phyloP scores from a whole-genome alignment of 352 stramenopile species.

The Hyaloperonospora arabidopsidis region DNA sequence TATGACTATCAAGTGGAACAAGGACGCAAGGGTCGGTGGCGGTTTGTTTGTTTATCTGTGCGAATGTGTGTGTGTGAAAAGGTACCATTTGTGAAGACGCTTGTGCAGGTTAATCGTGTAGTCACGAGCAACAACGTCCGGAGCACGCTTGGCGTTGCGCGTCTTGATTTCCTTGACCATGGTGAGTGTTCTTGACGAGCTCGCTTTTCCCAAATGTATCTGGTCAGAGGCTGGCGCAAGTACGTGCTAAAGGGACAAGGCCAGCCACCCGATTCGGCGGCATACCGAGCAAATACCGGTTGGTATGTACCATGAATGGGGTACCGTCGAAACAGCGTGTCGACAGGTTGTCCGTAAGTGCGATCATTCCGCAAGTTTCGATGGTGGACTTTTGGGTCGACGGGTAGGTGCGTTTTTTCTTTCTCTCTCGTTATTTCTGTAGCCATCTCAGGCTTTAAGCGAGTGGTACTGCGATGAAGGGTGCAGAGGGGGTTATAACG shows the following conservation, averaged over 20 bases:
- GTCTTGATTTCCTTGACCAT: constrained; percentile 87
- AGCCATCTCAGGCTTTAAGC: too few relatives aligned
- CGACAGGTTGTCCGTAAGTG: too few relatives aligned
- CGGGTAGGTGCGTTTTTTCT: too few relatives aligned
- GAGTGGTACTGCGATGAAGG: too few relatives aligned
- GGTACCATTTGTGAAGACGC: constrained; percentile 88
- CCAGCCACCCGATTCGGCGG: constrained; percentile 28
- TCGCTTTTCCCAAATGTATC: constrained; percentile 34
- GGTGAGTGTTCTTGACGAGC: constrained; percentile 42
- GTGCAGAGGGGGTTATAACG: too few relatives aligned
- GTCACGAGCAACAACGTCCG: constrained; percentile 94
- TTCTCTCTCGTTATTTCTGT: too few relatives aligned
- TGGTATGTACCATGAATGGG: neutral
- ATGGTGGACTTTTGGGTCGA: too few relatives aligned
- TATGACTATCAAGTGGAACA: constrained; percentile 20
- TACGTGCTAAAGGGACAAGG: neutral
- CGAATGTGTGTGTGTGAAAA: constrained; percentile 66
- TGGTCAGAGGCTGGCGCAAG: too few relatives aligned
- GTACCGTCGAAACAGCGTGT: neutral
- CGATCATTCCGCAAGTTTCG: too few relatives aligned
- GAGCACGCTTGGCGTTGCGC: constrained; percentile 77
- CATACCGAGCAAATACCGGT: constrained; percentile 14
- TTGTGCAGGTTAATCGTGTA: constrained; percentile 99
- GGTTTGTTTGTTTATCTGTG: too few relatives aligned
- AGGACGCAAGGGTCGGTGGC: too few relatives aligned